Evolutionary conservation across 176 grass and related monocot species (phyloP).

Genomic region (Alloteropsis semialata): DNA sequence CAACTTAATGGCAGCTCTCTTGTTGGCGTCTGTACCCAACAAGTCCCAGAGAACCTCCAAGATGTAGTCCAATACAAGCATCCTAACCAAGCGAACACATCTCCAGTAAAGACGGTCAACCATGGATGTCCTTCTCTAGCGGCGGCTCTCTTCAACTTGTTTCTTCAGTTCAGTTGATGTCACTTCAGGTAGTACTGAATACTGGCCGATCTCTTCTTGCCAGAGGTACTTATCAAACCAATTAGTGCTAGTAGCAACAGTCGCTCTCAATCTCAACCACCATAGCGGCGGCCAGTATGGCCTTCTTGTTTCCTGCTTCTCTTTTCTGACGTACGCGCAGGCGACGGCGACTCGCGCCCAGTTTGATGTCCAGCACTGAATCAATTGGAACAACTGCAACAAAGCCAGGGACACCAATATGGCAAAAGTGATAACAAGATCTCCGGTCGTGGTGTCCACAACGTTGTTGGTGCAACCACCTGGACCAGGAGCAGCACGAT

Average conservation of each 20-base stretch:
- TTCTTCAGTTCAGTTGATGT: not conserved
- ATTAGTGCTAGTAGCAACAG: not conserved
- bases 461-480: not conserved
- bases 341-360: not conserved
- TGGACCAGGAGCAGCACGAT: fast-evolving
- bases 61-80: not conserved
- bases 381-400: not conserved
- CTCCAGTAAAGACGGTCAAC: not conserved
- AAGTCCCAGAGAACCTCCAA: not conserved
- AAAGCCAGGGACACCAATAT: not conserved
- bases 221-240: not conserved
- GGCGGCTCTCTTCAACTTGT: not conserved
- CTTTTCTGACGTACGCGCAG: not conserved
- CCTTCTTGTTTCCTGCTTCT: not conserved
- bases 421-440: not conserved
- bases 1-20: not conserved
- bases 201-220: not conserved
- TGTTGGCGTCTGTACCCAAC: not conserved
- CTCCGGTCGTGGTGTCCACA: too few species aligned
- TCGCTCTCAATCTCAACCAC: not conserved
- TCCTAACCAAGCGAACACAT: not conserved
- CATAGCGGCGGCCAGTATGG: not conserved
- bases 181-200: not conserved
- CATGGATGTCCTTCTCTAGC: not conserved
- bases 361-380: not conserved